Conservation (phyloP, 768 basidiomycete genomes). For the Boletus bicolor region DNA sequence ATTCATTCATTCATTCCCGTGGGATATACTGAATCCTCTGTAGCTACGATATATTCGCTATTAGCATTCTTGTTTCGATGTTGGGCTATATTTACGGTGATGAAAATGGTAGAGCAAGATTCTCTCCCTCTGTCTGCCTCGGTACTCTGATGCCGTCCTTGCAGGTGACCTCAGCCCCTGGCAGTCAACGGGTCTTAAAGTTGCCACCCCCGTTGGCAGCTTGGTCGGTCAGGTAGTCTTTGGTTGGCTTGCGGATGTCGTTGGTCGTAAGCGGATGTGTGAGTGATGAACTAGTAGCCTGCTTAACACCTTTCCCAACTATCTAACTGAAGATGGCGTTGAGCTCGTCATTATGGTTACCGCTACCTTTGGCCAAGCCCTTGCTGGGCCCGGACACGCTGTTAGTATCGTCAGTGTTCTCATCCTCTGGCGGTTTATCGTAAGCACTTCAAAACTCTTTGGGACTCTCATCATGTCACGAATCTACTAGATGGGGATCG, state of each 20-base stretch:
- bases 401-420: conserved; percentile 68
- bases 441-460: conserved; percentile 21
- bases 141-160: background rate
- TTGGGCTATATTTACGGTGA: conserved; percentile 75
- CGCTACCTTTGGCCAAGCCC: conserved; percentile 73
- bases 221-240: conserved; percentile 72
- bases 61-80: conserved; percentile 82
- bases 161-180: conserved; percentile 41
- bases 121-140: background rate
- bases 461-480: background rate
- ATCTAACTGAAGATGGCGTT: conserved; percentile 38
- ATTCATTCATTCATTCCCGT: conserved; percentile 1
- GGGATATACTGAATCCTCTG: background rate
- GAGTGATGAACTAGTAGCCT: conserved; percentile 29
- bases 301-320: background rate
- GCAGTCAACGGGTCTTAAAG: conserved; percentile 76
- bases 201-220: conserved; percentile 71
- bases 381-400: conserved; percentile 60
- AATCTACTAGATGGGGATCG: conserved; percentile 59
- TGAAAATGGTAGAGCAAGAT: conserved; percentile 12
- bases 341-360: conserved; percentile 73
- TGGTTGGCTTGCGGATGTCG: conserved; percentile 70
- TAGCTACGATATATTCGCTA: conserved; percentile 80
- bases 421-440: conserved; percentile 80
- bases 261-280: conserved; percentile 81